Percentiles rank a stretch among this genome's conserved stretches.
Conservation (phyloP, 2,329 filamentous ascomycete species). For the Alternaria longipes region DNA sequence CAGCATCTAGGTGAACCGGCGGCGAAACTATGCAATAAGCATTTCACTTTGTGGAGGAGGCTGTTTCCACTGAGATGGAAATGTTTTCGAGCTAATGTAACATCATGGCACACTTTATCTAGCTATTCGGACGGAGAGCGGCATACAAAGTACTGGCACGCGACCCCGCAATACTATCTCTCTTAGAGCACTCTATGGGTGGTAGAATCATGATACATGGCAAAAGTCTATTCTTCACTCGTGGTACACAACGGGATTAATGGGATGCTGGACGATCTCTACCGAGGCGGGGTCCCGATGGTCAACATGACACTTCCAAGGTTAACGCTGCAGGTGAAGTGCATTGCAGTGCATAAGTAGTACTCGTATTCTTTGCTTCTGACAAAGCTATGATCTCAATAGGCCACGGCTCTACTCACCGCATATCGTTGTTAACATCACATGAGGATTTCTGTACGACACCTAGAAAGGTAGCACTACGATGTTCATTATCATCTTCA, state of each 20-base stretch:
- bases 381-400: not conserved
- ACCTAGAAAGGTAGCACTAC: not conserved
- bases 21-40: not conserved
- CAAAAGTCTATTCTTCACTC: not conserved
- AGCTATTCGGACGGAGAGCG: not conserved
- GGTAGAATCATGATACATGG: not conserved
- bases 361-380: not conserved
- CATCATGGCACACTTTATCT: not conserved
- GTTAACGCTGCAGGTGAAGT: not conserved
- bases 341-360: not conserved
- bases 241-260: not conserved
- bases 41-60: not conserved
- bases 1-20: not conserved
- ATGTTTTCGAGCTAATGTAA: not conserved
- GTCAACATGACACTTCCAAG: not conserved
- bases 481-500: not conserved
- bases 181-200: not conserved
- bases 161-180: not conserved
- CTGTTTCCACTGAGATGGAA: not conserved
- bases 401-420: not conserved
- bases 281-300: slow-evolving; percentile 14
- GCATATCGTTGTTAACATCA: not conserved
- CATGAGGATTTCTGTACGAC: not conserved
- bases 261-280: not conserved
- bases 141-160: not conserved